Base-by-base conservation (phyloP, 2,329 filamentous ascomycete species). In the Emergomyces orientalis region DNA sequence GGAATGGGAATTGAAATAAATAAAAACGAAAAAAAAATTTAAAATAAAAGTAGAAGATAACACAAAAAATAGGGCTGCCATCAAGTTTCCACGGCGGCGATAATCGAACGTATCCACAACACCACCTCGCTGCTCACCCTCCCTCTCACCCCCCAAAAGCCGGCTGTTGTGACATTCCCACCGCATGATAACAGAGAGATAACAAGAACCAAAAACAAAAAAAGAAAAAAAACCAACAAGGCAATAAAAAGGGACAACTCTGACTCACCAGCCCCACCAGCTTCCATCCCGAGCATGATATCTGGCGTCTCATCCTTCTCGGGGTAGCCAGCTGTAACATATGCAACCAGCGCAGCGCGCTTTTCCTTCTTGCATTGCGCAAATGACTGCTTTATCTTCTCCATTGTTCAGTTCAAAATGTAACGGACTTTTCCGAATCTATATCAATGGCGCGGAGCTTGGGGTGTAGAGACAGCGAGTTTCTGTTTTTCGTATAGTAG, bases 251-350 rank as follows among this genome's bases (percentile, higher is more conserved):
- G 32, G 7, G 22, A 47, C 19, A 59, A 54, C 11, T 55, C 30
- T 34, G n/a, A 64, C 82, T 69, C 80, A 94, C 90, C 90, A 71
- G 93, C 88, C 69, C 94, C 94, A 72, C 94, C 94, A 74, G 88
- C 90, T 79, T 99, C 90, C 85, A 99, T 88, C 51, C 86, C 90
- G 67, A 99, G 80, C 71, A 97, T 81, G 67, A 97, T 88, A 74
- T 91, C 86, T 59, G 91, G 86, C 0, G 91, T 95, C 71, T 90
- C 87, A 70, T 89, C 85, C n/a, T 88, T 82, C 43, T 85, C 89
- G 19, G 94, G 94, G 74, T 87, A 99, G 62, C 94, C 94, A 63
- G 93, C 92, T 32, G 94, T 99, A 73, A 97, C 91, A 82, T 99
- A 99, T 34, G 92, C 92, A 67, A 99, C 90, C 65, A 99, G 83